Evolutionary conservation across 306 rosid species (phyloP).

Genomic region (Potentilla sterilis): DNA sequence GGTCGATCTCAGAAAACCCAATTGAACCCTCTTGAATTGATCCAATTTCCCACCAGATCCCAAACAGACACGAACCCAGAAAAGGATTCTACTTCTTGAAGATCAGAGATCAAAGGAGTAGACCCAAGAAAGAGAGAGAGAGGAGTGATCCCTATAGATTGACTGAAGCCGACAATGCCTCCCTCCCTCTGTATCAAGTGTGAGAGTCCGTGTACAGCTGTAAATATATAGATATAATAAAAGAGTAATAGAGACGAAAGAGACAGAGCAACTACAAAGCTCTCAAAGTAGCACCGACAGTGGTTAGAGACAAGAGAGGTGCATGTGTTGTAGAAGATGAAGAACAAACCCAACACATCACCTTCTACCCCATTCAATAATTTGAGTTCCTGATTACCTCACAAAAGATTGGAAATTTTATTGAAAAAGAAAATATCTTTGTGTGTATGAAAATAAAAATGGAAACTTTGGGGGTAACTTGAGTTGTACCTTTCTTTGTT

Average conservation of each 20-base stretch:
- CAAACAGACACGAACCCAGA: neutral
- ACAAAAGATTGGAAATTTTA: neutral
- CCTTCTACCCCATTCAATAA: constrained; percentile 1
- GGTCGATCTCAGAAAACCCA: constrained; percentile 32
- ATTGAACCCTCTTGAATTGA: constrained; percentile 27
- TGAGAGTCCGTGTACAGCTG: constrained; percentile 45
- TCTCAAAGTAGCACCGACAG: constrained; percentile 60
- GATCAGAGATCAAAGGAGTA: constrained; percentile 10
- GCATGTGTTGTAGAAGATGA: neutral
- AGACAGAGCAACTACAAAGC: constrained; percentile 45
- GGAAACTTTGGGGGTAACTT: neutral
- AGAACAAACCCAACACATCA: neutral
- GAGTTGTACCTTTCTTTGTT: neutral
- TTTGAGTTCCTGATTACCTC: neutral
- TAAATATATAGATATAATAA: constrained; percentile 29
- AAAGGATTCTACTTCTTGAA: neutral
- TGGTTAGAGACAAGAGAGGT: neutral
- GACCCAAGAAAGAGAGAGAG: neutral
- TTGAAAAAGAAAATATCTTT: neutral
- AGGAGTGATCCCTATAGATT: neutral
- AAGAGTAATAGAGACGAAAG: constrained; percentile 43
- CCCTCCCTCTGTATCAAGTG: constrained; percentile 22
- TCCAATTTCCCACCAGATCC: constrained; percentile 20
- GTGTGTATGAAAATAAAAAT: neutral
- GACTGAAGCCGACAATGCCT: constrained; percentile 22